A percentile compares a stretch with the other conserved stretches of the same genome.
These are phyloP conservation scores for Lactarius trivialis DNA, from an alignment of 768 basidiomycete species.

Conservation along the genomic window DNA sequence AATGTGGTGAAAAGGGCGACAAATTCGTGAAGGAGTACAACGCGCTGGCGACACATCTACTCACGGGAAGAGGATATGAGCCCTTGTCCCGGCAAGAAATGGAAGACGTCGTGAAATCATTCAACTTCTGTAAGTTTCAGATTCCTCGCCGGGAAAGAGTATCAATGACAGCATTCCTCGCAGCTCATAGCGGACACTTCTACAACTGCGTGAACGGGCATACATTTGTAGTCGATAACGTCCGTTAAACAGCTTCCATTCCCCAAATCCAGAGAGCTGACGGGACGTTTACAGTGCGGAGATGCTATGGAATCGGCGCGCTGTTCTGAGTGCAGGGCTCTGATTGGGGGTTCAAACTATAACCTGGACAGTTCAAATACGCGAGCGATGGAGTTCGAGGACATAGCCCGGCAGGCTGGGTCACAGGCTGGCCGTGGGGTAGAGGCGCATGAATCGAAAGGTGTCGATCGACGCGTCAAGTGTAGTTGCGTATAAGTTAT, in stretches of 20 bases:
- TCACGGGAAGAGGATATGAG: slow-evolving; percentile 21
- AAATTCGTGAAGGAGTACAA: slow-evolving; percentile 24
- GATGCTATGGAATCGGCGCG: slow-evolving; percentile 41
- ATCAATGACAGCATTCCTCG: not conserved
- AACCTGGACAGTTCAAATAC: slow-evolving; percentile 38
- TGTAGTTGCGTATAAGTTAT: no score
- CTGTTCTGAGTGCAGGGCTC: slow-evolving; percentile 54
- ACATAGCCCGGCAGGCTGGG: slow-evolving; percentile 34
- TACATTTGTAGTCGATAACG: slow-evolving; percentile 52
- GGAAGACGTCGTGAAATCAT: slow-evolving; percentile 27
- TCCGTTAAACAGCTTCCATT: slow-evolving; percentile 25
- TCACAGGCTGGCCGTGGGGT: slow-evolving; percentile 22
- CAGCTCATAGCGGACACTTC: slow-evolving; percentile 30
- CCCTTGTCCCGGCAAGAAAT: slow-evolving; percentile 26
- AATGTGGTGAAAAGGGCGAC: slow-evolving; percentile 25
- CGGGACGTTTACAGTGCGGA: slow-evolving; percentile 40
- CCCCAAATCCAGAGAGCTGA: slow-evolving; percentile 1
- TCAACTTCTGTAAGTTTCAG: slow-evolving; percentile 25
- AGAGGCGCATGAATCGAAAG: slow-evolving; percentile 20
- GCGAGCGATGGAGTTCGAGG: slow-evolving; percentile 42
- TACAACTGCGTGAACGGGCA: slow-evolving; percentile 48
- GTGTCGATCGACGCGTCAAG: no score
- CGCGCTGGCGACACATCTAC: slow-evolving; percentile 21
- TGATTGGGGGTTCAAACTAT: slow-evolving; percentile 46
- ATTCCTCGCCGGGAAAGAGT: not conserved